Base-by-base conservation (phyloP, 2,329 filamentous ascomycete species). In the Intubia oerlemansii region DNA sequence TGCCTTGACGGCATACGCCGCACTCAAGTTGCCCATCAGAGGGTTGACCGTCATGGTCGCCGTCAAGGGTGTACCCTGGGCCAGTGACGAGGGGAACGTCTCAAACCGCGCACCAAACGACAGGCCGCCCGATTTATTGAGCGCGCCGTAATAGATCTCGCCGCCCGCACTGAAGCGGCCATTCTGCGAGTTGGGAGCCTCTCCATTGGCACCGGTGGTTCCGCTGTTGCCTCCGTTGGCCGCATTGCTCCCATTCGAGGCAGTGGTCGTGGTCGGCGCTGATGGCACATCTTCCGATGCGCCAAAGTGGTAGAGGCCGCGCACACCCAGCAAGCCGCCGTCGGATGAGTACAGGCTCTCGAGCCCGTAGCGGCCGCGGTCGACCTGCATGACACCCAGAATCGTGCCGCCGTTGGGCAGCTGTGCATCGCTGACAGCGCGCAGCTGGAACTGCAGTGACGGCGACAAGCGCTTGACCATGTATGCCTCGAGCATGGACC, bases 221-320 rank as follows among this genome's bases (percentile, higher is more conserved):
- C 4, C 12, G 11, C 14, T 12, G n/a, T 3, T 11, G 20, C 12
- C 17, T 12, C 21, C 14, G 10, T 15, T 14, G 13, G 16, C 10
- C 24, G 23, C 13, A n/a, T n/a, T n/a, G n/a, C n/a, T n/a, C n/a
- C n/a, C n/a, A n/a, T n/a, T n/a, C n/a, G n/a, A n/a, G n/a, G n/a
- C n/a, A n/a, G n/a, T n/a, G n/a, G n/a, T n/a, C 23, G 11, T n/a
- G 10, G 17, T 14, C n/a, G 19, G 22, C 15, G 17, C 13, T 5
- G 11, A 19, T 39, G 36, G 24, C 7, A 7, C 7, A 13, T 13
- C 13, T 18, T 12, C 12, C 5, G 13, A 17, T 10, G 70, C 65
- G 10, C 85, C 85, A 45, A 92, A 95, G 47, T 98, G 95, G 58
- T 92, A 98, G 1, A 98, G 58, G 0, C 82, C 88, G 16, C 85